A percentile compares a stretch with the other conserved stretches of the same genome.
phyloP scores from a whole-genome alignment of 495 filamentous ascomycete species.

The Neurospora tetrasperma region DNA sequence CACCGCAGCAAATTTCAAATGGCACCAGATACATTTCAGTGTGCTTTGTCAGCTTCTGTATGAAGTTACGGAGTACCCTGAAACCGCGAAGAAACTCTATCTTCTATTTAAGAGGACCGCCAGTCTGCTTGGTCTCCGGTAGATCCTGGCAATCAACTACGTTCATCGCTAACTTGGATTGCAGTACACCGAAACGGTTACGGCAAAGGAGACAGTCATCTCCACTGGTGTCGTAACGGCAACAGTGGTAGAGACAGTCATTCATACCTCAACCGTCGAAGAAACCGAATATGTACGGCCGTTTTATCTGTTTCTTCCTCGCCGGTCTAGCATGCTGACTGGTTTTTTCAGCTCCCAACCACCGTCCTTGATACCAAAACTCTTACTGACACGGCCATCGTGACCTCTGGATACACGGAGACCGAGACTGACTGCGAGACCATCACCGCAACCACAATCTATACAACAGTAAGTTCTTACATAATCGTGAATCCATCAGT shows the following conservation, averaged over 20 bases:
- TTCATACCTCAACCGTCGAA: neutral
- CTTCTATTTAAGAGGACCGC: neutral
- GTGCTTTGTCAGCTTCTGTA: neutral
- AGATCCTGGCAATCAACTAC: neutral
- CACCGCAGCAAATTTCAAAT: neutral
- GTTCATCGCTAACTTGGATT: neutral
- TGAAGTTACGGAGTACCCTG: neutral
- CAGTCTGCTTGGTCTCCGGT: neutral
- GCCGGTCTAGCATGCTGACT: neutral
- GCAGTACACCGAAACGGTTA: neutral
- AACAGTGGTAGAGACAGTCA: neutral
- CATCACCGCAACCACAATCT: slow-evolving; percentile 8
- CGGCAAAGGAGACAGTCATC: neutral
- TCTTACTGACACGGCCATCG: slow-evolving; percentile 7
- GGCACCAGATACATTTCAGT: neutral
- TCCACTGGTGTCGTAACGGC: slow-evolving; percentile 4
- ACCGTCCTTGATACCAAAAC: slow-evolving; percentile 2
- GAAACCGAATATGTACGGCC: slow-evolving; percentile 3
- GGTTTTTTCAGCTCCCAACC: neutral
- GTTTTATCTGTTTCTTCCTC: neutral
- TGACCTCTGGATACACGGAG: slow-evolving; percentile 2
- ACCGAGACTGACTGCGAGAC: slow-evolving; percentile 16
- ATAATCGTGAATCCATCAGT: neutral
- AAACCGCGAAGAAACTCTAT: neutral
- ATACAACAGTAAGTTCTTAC: slow-evolving; percentile 11